A percentile compares a stretch with the other conserved stretches of the same genome.
Conservation (phyloP, 208 protist genomes). For the Herpetomonas samuelpessoai region DNA sequence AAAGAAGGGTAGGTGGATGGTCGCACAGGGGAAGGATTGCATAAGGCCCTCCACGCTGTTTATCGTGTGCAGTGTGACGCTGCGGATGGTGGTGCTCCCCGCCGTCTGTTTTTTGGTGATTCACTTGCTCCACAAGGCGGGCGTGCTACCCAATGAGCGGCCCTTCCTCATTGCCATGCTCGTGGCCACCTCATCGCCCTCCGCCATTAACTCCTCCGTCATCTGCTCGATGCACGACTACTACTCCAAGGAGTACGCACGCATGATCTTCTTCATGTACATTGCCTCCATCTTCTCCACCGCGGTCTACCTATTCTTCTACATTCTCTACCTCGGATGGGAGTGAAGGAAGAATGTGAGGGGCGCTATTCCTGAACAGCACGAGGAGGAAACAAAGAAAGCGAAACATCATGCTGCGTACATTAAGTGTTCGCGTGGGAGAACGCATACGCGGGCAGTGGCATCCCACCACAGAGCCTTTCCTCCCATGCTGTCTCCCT, state of each 20-base stretch:
- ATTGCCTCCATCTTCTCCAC: constrained; percentile 43
- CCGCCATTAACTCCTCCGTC: constrained; percentile 62
- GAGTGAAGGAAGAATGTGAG: too few species aligned
- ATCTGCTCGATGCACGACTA: constrained; percentile 66
- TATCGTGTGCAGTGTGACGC: constrained; percentile 27
- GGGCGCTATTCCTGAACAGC: too few species aligned
- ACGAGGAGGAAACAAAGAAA: too few species aligned
- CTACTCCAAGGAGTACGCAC: constrained; percentile 47
- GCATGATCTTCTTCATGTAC: constrained; percentile 74
- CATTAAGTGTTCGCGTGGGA: too few species aligned
- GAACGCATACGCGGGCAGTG: too few species aligned
- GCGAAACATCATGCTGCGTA: too few species aligned
- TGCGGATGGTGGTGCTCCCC: constrained; percentile 57
- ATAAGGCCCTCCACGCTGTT: constrained; percentile 22
- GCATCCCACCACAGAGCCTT: too few species aligned
- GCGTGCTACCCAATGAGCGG: constrained; percentile 39
- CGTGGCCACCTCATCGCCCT: constrained; percentile 50
- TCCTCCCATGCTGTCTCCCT: too few species aligned
- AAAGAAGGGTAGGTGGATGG: too few species aligned
- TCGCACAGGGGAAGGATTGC: constrained; percentile 9
- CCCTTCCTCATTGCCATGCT: constrained; percentile 62
- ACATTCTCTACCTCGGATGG: constrained; percentile 19
- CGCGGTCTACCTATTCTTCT: constrained; percentile 48
- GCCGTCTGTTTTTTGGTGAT: constrained; percentile 49
- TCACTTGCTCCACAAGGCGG: constrained; percentile 35